Conservation (phyloP, 108 stramenopile species). For the Stephanodiscus triporus region DNA sequence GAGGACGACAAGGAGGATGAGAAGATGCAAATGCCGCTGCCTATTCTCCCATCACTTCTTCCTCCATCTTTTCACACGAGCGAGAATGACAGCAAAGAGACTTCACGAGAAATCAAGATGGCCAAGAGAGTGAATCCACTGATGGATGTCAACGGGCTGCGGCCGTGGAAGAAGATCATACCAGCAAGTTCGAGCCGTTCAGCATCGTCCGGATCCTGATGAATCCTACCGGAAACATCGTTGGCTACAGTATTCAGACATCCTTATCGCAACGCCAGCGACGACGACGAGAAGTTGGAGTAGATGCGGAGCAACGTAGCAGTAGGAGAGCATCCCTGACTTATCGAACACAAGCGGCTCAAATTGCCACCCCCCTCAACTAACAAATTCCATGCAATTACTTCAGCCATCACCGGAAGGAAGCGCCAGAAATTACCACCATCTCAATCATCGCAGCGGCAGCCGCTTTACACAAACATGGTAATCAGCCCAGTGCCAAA, state of each 20-base stretch:
- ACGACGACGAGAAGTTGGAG: too few relatives aligned
- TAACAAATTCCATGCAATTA: background rate
- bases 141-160: background rate
- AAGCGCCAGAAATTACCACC: background rate
- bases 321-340: too few relatives aligned
- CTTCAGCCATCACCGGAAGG: background rate
- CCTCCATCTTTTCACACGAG: background rate
- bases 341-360: too few relatives aligned
- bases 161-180: background rate
- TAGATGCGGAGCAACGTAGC: too few relatives aligned
- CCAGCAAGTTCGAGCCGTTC: background rate
- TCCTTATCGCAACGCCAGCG: too few relatives aligned
- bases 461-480: slow-evolving; percentile 6
- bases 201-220: background rate
- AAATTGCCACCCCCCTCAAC: too few relatives aligned
- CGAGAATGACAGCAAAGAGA: background rate
- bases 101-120: background rate
- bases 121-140: background rate
- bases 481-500: background rate
- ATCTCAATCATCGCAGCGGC: background rate
- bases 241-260: background rate
- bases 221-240: background rate
- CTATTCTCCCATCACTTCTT: background rate
- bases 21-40: background rate
- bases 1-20: background rate